phyloP scores from a whole-genome alignment of 2,329 filamentous ascomycete species.

The Fusarium chlamydosporum region DNA sequence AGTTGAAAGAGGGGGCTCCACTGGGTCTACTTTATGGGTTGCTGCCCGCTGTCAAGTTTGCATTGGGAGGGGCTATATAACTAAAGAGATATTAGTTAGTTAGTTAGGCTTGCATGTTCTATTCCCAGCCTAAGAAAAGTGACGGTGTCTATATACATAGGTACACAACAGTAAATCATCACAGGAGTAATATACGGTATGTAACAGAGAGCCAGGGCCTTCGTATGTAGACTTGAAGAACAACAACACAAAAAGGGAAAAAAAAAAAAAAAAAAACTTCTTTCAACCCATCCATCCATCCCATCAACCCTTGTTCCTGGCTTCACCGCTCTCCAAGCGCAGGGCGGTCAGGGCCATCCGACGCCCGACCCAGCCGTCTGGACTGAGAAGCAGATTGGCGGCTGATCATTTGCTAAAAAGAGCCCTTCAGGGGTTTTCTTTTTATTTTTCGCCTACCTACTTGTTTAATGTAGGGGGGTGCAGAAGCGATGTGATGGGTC shows the following conservation, averaged over 20 bases:
- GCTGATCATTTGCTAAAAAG: constrained; percentile 45
- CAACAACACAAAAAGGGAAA: not conserved
- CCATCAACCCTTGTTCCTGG: constrained; percentile 35
- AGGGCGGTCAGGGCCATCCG: constrained; percentile 40
- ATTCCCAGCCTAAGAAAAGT: not conserved
- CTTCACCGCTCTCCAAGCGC: constrained; percentile 42
- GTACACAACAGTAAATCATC: not conserved
- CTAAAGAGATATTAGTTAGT: constrained; percentile 3
- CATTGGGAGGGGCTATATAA: constrained; percentile 18
- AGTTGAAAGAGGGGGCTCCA: constrained; percentile 10
- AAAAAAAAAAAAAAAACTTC: constrained; percentile 2
- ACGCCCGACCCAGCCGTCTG: constrained; percentile 44
- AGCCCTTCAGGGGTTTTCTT: constrained; percentile 32
- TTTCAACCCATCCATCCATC: constrained; percentile 17
- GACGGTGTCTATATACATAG: constrained; percentile 1
- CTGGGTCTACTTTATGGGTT: constrained; percentile 15
- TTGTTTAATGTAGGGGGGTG: constrained; percentile 7
- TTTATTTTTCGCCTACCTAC: not conserved
- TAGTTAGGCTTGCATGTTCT: not conserved
- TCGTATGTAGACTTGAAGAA: not conserved
- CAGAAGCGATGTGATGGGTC: constrained; percentile 36
- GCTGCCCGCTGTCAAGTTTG: constrained; percentile 37
- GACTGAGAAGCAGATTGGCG: constrained; percentile 44
- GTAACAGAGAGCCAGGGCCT: not conserved
- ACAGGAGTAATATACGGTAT: not conserved